These are phyloP conservation scores for Capsicum baccatum DNA, from an alignment of 257 asterid genomes.

Conservation along the genomic window DNA sequence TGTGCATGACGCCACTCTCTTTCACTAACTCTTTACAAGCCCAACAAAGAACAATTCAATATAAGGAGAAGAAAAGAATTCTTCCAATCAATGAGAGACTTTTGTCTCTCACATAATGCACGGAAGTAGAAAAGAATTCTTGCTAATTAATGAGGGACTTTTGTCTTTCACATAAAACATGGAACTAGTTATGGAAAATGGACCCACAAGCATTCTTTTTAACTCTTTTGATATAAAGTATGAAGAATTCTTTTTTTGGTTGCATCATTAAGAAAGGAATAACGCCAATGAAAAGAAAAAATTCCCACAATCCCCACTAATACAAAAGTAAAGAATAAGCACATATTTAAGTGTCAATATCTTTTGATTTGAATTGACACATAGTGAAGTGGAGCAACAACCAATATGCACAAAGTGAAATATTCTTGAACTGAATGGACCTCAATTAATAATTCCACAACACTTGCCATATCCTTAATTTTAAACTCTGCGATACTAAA, in stretches of 20 bases:
- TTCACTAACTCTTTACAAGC: background rate
- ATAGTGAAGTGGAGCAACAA: background rate
- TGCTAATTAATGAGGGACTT: background rate
- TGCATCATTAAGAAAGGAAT: background rate
- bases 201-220: background rate
- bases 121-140: background rate
- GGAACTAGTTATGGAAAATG: background rate
- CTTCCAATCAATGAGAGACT: background rate
- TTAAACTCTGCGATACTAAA: background rate
- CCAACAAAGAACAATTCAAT: background rate
- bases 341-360: background rate
- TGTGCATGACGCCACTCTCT: background rate
- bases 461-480: background rate
- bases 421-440: background rate
- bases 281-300: background rate
- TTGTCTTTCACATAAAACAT: background rate
- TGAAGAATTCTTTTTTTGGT: too few species aligned
- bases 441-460: background rate
- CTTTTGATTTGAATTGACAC: background rate
- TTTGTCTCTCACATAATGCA: background rate
- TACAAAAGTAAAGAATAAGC: background rate
- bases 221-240: background rate
- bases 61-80: background rate
- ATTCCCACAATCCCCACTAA: constrained; percentile 6
- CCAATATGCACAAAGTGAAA: background rate